These are phyloP conservation scores for Daphne laureola DNA, from an alignment of 441 rosid genomes.

Conservation along the genomic window DNA sequence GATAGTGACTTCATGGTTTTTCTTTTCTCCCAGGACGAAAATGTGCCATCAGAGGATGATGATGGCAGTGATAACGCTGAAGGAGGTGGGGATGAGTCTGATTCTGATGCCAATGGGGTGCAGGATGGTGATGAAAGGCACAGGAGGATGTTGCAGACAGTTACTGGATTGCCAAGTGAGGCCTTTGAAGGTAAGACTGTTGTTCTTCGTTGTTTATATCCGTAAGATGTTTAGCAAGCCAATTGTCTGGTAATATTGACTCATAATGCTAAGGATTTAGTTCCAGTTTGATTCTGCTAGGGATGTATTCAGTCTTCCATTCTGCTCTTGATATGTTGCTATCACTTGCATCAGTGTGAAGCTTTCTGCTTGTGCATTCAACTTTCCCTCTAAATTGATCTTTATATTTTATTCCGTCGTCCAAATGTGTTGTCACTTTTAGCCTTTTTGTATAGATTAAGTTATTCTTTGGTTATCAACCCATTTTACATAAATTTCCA, in stretches of 20 bases:
- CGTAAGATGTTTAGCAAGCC: not conserved
- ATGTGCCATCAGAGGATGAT: constrained; percentile 59
- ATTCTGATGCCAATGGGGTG: constrained; percentile 20
- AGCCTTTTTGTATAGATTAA: no score
- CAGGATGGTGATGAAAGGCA: constrained; percentile 56
- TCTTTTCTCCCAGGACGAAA: no score
- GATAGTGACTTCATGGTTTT: no score
- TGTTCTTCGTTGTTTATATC: constrained; percentile 1
- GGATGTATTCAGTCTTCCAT: no score
- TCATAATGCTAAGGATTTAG: not conserved
- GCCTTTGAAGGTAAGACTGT: constrained; percentile 54
- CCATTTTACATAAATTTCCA: no score
- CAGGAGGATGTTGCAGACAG: constrained; percentile 63
- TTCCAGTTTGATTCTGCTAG: not conserved
- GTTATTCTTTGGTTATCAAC: no score
- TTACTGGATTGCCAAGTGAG: constrained; percentile 81
- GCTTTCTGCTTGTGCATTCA: no score
- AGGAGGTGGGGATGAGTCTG: constrained; percentile 14
- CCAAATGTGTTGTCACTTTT: no score
- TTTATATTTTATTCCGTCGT: no score
- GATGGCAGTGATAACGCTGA: constrained; percentile 13
- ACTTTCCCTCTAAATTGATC: no score
- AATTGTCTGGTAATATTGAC: not conserved
- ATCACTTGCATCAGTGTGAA: no score
- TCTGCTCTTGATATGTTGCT: no score